Percentiles rank a stretch among this genome's conserved stretches.
phyloP scores from a whole-genome alignment of 2,329 filamentous ascomycete genomes.

The Colletotrichum godetiae region DNA sequence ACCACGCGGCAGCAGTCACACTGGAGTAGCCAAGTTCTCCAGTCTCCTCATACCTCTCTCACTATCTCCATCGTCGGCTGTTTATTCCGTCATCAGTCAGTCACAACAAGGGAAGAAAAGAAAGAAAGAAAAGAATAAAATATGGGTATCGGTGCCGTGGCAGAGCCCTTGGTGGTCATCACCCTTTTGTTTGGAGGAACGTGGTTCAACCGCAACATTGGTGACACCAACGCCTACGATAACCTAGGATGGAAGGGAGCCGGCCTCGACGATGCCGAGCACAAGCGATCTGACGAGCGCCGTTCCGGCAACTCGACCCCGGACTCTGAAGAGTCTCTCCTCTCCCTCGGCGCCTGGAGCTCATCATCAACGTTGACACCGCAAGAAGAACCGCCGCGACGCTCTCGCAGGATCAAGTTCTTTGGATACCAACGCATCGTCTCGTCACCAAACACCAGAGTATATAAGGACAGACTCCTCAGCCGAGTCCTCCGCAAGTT shows the following conservation, averaged over 20 bases:
- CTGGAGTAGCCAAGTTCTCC: constrained; percentile 21
- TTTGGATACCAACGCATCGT: constrained; percentile 52
- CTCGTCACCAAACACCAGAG: constrained; percentile 69
- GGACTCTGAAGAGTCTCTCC: constrained; percentile 30
- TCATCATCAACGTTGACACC: constrained; percentile 43
- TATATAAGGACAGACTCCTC: constrained; percentile 69
- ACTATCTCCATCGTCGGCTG: constrained; percentile 7
- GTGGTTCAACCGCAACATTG: constrained; percentile 55
- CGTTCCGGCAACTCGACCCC: constrained; percentile 33
- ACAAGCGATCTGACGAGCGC: constrained; percentile 51
- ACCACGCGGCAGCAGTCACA: constrained; percentile 21
- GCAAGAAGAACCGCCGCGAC: constrained; percentile 42
- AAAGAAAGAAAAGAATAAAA: constrained; percentile 3
- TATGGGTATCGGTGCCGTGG: constrained; percentile 54
- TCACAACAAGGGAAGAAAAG: background rate
- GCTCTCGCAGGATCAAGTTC: constrained; percentile 47
- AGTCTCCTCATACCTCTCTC: constrained; percentile 10
- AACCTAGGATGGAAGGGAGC: constrained; percentile 33
- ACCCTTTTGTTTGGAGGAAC: constrained; percentile 56
- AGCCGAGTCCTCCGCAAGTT: constrained; percentile 74
- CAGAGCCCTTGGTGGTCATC: constrained; percentile 55
- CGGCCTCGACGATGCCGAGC: constrained; percentile 23
- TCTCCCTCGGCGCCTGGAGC: constrained; percentile 33
- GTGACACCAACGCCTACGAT: constrained; percentile 42
- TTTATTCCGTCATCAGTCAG: background rate